Conservation (phyloP, 169 alveolate genomes). For the Plasmodium malariae region DNA sequence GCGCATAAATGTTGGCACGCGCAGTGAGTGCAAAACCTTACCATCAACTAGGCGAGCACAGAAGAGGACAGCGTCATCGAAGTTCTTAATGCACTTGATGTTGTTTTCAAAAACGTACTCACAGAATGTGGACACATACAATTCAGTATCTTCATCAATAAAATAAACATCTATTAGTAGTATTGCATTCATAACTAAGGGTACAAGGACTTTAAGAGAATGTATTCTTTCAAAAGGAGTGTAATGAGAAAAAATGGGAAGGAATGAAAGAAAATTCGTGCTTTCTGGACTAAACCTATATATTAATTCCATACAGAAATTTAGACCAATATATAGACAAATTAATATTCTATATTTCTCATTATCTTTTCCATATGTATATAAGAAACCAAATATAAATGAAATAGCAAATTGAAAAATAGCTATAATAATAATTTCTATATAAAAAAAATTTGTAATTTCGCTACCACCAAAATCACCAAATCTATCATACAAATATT, state of each 20-base stretch:
- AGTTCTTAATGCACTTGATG: constrained; percentile 28
- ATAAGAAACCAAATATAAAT: constrained; percentile 74
- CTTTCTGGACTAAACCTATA: constrained; percentile 66
- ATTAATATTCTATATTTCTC: constrained; percentile 65
- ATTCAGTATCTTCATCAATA: constrained; percentile 51
- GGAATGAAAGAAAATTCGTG: constrained; percentile 28
- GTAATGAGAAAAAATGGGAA: constrained; percentile 49
- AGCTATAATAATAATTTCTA: constrained; percentile 70
- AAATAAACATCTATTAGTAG: constrained; percentile 51
- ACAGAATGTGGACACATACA: constrained; percentile 37
- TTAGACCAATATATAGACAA: constrained; percentile 54
- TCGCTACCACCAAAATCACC: constrained; percentile 92
- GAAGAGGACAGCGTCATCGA: constrained; percentile 53
- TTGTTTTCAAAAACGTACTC: constrained; percentile 70
- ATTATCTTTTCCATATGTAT: constrained; percentile 76
- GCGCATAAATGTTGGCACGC: neutral
- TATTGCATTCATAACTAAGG: constrained; percentile 66
- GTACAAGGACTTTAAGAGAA: constrained; percentile 53
- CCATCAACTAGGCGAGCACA: constrained; percentile 75
- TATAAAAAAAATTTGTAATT: constrained; percentile 59
- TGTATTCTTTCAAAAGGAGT: constrained; percentile 74
- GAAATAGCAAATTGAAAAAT: constrained; percentile 77
- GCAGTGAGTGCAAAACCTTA: neutral
- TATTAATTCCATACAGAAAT: constrained; percentile 69
- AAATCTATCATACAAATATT: constrained; percentile 91